These are phyloP conservation scores for Trichoderma atrobrunneum DNA, from an alignment of 2,329 filamentous ascomycete genomes.

Conservation along the genomic window DNA sequence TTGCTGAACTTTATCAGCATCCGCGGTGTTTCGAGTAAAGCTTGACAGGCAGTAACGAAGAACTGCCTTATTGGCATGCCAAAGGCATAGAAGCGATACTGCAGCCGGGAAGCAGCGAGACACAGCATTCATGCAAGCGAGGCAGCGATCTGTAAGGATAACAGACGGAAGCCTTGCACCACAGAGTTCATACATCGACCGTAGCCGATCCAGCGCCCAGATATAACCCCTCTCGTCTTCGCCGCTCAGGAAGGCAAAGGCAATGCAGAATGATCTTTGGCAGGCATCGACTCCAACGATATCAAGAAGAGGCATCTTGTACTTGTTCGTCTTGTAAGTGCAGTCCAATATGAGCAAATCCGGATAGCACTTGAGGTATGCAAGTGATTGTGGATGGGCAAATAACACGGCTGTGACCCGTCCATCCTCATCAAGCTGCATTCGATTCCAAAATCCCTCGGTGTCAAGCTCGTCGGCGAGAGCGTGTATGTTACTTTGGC, in stretches of 20 bases:
- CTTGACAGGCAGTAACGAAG: conserved; percentile 13
- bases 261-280: too few relatives aligned
- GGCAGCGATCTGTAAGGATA: conserved; percentile 24
- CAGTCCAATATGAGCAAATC: conserved; percentile 22
- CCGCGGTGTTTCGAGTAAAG: background rate
- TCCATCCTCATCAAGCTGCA: too few relatives aligned
- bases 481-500: too few relatives aligned
- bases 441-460: too few relatives aligned
- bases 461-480: too few relatives aligned
- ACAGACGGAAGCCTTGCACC: conserved; percentile 17
- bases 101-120: conserved; percentile 17
- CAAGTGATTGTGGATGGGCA: too few relatives aligned
- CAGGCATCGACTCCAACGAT: conserved; percentile 24
- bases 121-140: conserved; percentile 22
- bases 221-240: too few relatives aligned
- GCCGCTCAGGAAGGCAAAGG: too few relatives aligned
- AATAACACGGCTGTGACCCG: too few relatives aligned
- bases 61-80: conserved; percentile 24
- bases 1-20: too few relatives aligned
- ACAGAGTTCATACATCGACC: conserved; percentile 21
- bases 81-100: conserved; percentile 21
- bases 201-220: conserved; percentile 24
- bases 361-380: too few relatives aligned
- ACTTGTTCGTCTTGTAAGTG: conserved; percentile 29
- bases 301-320: conserved; percentile 26